A percentile compares a stretch with the other conserved stretches of the same genome.
phyloP scores from a whole-genome alignment of 495 filamentous ascomycete species.

The Parathielavia appendiculata region DNA sequence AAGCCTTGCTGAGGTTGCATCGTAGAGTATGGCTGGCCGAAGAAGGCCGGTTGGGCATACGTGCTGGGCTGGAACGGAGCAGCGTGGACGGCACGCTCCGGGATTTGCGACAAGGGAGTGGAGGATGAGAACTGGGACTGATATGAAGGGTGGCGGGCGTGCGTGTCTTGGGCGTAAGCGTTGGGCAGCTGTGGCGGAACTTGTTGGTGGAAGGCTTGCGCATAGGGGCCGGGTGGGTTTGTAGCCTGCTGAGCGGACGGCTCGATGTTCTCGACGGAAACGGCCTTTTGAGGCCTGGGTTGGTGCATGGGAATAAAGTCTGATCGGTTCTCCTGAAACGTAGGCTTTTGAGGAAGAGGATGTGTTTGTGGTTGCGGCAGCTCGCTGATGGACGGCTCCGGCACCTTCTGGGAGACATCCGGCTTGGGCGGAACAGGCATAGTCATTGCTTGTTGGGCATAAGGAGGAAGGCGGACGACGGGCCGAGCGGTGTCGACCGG shows the following conservation, averaged over 20 bases:
- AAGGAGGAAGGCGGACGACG: slow-evolving; percentile 77
- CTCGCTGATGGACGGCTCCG: slow-evolving; percentile 43
- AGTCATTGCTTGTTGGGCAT: slow-evolving; percentile 34
- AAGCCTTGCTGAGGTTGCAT: slow-evolving; percentile 51
- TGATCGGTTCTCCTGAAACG: slow-evolving; percentile 71
- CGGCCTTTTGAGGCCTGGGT: slow-evolving; percentile 87
- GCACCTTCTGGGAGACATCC: slow-evolving; percentile 18
- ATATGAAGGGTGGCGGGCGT: slow-evolving; percentile 67
- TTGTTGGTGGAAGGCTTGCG: slow-evolving; percentile 90
- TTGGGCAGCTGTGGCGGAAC: slow-evolving; percentile 66
- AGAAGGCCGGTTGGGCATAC: slow-evolving; percentile 61
- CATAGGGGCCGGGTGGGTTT: slow-evolving; percentile 57
- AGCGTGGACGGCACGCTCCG: slow-evolving; percentile 89
- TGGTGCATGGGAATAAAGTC: slow-evolving; percentile 87
- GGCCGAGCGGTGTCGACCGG: slow-evolving; percentile 61
- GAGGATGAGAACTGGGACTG: slow-evolving; percentile 68
- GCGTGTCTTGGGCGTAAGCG: slow-evolving; percentile 53
- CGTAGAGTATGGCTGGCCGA: slow-evolving; percentile 49
- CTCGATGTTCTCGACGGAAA: slow-evolving; percentile 93
- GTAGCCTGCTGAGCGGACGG: slow-evolving; percentile 66
- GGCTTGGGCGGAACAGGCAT: slow-evolving; percentile 16
- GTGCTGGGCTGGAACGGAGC: slow-evolving; percentile 81
- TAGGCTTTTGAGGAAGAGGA: slow-evolving; percentile 63
- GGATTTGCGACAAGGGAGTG: slow-evolving; percentile 92
- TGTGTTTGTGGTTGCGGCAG: slow-evolving; percentile 53